A percentile compares a stretch with the other conserved stretches of the same genome.
phyloP scores from a whole-genome alignment of 805 yeast species.

The Myxozyma vanderwaltii region DNA sequence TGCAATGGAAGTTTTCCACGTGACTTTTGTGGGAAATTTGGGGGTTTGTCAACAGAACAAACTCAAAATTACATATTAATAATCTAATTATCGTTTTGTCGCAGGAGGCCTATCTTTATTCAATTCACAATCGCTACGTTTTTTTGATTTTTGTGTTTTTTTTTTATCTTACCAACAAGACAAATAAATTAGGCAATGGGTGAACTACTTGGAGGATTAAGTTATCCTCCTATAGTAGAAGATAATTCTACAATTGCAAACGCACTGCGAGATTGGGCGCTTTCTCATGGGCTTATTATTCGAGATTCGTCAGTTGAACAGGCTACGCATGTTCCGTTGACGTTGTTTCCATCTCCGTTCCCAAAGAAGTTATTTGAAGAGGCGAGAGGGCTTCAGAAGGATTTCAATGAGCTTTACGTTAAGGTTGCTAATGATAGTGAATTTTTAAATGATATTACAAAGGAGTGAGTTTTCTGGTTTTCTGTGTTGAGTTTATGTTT shows the following conservation, averaged over 20 bases:
- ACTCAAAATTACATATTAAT: constrained; percentile 15
- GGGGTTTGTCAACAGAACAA: no score
- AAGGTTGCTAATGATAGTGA: constrained; percentile 57
- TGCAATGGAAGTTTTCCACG: no score
- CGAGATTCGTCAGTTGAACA: constrained; percentile 49
- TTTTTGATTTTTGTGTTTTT: background rate
- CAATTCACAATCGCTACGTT: no score
- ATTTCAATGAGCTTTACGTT: constrained; percentile 75
- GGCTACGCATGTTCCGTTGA: constrained; percentile 76
- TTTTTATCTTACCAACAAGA: no score
- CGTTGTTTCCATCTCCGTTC: constrained; percentile 87
- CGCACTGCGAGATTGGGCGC: constrained; percentile 33
- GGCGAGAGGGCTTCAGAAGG: constrained; percentile 65
- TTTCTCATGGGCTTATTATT: constrained; percentile 36
- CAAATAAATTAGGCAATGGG: background rate
- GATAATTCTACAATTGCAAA: background rate
- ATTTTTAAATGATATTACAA: constrained; percentile 65
- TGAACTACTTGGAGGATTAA: background rate
- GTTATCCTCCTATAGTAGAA: constrained; percentile 26
- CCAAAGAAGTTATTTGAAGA: constrained; percentile 65
- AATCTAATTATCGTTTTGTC: no score
- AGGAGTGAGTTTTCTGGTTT: constrained; percentile 43
- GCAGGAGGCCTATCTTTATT: no score
- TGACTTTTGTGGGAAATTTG: no score
- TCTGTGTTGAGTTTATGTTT: background rate